Conservation (phyloP, 768 basidiomycete species). For the Mycena capillaripes region DNA sequence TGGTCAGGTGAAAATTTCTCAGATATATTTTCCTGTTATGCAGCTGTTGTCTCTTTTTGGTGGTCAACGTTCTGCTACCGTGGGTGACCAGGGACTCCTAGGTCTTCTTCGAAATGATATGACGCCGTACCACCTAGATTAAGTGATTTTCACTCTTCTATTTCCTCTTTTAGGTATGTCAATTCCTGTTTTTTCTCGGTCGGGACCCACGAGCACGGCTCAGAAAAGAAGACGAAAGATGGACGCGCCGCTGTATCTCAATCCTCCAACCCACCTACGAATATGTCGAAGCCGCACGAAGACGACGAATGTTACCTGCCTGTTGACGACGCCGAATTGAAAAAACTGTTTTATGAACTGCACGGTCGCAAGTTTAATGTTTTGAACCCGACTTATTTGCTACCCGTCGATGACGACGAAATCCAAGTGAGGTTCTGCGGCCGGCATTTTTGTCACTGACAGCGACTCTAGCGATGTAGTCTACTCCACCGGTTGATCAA, state of each 20-base stretch:
- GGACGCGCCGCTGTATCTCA: not conserved
- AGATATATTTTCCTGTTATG: not conserved
- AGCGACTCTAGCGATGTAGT: slow-evolving; percentile 65
- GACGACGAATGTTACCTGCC: slow-evolving; percentile 19
- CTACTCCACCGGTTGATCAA: slow-evolving; percentile 76
- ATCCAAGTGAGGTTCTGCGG: slow-evolving; percentile 58
- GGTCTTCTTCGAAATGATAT: too few relatives aligned
- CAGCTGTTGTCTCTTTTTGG: not conserved
- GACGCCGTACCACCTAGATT: not conserved
- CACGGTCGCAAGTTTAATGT: slow-evolving; percentile 69
- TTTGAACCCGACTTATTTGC: slow-evolving; percentile 69
- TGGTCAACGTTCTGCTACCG: not conserved
- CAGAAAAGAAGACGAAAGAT: too few relatives aligned
- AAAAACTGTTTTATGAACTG: slow-evolving; percentile 66
- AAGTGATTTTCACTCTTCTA: too few relatives aligned
- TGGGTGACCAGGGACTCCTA: too few relatives aligned
- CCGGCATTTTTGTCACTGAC: slow-evolving; percentile 10
- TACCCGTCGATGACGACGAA: slow-evolving; percentile 79
- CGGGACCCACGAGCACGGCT: not conserved
- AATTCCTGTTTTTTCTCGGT: not conserved
- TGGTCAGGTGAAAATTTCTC: not conserved
- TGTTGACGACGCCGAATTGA: slow-evolving; percentile 61
- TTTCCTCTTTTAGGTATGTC: slow-evolving; percentile 5
- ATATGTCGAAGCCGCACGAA: slow-evolving; percentile 15
- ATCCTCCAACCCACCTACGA: not conserved